Percentiles rank a stretch among this genome's conserved stretches.
These are phyloP conservation scores for Thuja plicata DNA, from an alignment of 83 land plant species.

Conservation along the genomic window DNA sequence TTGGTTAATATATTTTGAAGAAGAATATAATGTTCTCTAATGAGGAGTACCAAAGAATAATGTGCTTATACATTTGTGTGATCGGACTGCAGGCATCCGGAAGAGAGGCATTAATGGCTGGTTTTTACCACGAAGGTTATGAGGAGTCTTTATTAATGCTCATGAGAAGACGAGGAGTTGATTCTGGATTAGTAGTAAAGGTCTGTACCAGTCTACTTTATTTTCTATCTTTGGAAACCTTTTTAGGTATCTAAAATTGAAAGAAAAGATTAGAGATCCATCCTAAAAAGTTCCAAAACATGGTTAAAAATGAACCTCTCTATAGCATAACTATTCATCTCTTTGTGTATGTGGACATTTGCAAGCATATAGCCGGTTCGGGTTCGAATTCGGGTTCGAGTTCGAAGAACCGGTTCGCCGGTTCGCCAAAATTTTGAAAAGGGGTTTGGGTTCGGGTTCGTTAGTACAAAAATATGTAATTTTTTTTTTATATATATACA, in stretches of 20 bases:
- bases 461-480: too few species aligned
- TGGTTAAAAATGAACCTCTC: not conserved
- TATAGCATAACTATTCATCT: not conserved
- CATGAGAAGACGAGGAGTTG: conserved; percentile 95
- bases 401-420: too few species aligned
- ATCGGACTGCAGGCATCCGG: conserved; percentile 61
- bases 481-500: too few species aligned
- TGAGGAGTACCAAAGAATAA: not conserved
- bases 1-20: not conserved
- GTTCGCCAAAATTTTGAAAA: too few species aligned
- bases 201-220: conserved; percentile 27
- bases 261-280: not conserved
- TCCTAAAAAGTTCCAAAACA: not conserved
- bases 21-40: not conserved
- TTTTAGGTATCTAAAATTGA: not conserved
- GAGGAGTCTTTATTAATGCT: conserved; percentile 90
- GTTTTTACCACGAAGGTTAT: conserved; percentile 95
- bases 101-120: conserved; percentile 85
- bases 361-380: too few species aligned
- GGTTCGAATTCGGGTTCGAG: too few species aligned
- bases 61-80: conserved; percentile 1
- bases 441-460: too few species aligned
- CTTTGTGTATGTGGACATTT: not conserved
- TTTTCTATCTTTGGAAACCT: not conserved
- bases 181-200: conserved; percentile 95